Evolutionary conservation across 2,329 filamentous ascomycete genomes (phyloP).

Genomic region (Trichoderma sp.): DNA sequence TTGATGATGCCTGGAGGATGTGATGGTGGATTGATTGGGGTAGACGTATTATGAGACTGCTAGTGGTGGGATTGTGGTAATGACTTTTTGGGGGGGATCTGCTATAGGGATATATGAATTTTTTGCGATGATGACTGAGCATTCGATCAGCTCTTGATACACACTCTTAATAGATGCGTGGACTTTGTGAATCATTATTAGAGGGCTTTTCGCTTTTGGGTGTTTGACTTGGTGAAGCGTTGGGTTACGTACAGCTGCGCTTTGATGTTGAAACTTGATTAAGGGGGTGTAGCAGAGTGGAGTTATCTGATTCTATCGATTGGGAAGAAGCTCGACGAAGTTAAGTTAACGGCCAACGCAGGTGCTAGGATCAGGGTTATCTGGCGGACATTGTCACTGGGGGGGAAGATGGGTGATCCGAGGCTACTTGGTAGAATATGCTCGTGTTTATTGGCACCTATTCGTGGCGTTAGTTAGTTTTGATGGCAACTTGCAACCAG

Average conservation of each 20-base stretch:
- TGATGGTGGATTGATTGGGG: neutral
- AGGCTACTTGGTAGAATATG: too few species aligned
- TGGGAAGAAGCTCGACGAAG: neutral
- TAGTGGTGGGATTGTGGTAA: neutral
- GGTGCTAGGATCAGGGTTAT: neutral
- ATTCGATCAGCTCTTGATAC: neutral
- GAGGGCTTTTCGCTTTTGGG: neutral
- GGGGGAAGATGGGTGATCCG: too few species aligned
- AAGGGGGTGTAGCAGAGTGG: neutral
- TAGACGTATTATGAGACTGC: neutral
- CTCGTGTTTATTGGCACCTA: too few species aligned
- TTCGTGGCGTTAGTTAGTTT: too few species aligned
- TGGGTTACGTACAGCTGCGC: neutral
- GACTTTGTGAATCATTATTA: neutral
- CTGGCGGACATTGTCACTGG: neutral
- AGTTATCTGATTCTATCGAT: neutral
- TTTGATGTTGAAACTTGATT: neutral
- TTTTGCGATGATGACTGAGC: neutral
- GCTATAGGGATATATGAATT: neutral
- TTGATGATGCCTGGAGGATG: neutral
- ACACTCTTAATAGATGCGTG: neutral
- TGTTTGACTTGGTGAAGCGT: neutral
- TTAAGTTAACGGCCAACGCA: neutral
- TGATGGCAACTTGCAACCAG: too few species aligned
- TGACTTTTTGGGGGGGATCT: neutral